These are phyloP conservation scores for Quercus parvula DNA, from an alignment of 306 rosid genomes.

Conservation along the genomic window DNA sequence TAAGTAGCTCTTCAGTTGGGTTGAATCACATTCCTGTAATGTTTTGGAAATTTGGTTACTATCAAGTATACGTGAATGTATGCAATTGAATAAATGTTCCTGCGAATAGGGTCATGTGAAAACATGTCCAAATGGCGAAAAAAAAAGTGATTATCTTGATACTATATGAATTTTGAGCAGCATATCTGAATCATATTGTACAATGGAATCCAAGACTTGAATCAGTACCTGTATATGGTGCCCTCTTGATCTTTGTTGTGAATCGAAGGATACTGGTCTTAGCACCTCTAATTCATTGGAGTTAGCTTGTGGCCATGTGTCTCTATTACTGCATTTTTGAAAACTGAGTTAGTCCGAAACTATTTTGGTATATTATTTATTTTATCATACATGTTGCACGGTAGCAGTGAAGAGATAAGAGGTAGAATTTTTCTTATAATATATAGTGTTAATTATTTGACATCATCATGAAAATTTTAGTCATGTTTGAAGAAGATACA, in stretches of 20 bases:
- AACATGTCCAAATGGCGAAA: not conserved
- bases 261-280: conserved; percentile 40
- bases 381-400: not conserved
- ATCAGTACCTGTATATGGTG: conserved; percentile 63
- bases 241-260: conserved; percentile 44
- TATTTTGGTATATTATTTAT: not conserved
- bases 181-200: not conserved
- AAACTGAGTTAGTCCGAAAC: not conserved
- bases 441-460: too few relatives aligned
- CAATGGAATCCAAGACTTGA: not conserved
- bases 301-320: conserved; percentile 52
- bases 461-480: too few relatives aligned
- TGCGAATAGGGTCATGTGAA: not conserved
- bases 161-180: not conserved
- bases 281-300: conserved; percentile 44
- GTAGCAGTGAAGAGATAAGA: too few relatives aligned
- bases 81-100: not conserved
- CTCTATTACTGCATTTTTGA: conserved; percentile 44
- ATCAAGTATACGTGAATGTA: not conserved
- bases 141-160: too few relatives aligned
- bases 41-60: not conserved
- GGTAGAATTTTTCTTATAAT: too few relatives aligned
- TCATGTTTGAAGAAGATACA: too few relatives aligned
- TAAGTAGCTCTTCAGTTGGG: conserved; percentile 40
- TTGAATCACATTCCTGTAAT: conserved; percentile 73